Percentiles rank a stretch among this genome's conserved stretches.
phyloP scores from a whole-genome alignment of 495 filamentous ascomycete species.

The Rostrohypoxylon terebratum region DNA sequence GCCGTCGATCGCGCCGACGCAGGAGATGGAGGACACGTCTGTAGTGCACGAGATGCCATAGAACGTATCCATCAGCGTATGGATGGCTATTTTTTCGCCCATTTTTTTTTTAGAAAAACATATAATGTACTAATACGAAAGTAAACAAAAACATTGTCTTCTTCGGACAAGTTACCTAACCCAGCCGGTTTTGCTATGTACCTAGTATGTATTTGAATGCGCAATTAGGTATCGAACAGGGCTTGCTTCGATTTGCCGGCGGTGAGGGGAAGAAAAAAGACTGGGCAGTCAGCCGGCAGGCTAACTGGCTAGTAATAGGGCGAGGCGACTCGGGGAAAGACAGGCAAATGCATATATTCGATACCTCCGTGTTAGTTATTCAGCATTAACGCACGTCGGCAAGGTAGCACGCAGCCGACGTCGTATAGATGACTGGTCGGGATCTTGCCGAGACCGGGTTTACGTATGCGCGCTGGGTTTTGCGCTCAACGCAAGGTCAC shows the following conservation, averaged over 20 bases:
- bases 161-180: neutral
- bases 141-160: neutral
- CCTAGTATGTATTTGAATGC: neutral
- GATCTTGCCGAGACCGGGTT: slow-evolving; percentile 22
- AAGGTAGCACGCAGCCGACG: slow-evolving; percentile 12
- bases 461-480: neutral
- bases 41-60: slow-evolving; percentile 8
- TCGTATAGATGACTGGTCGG: slow-evolving; percentile 17
- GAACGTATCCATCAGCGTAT: neutral
- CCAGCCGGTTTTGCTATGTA: neutral
- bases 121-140: slow-evolving; percentile 19
- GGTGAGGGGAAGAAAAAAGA: slow-evolving; percentile 9
- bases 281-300: neutral
- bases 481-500: neutral
- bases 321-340: no score
- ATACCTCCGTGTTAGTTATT: neutral
- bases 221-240: neutral
- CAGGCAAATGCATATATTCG: neutral
- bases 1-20: neutral
- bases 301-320: no score
- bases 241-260: slow-evolving; percentile 6
- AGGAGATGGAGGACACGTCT: slow-evolving; percentile 18
- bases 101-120: neutral
- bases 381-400: slow-evolving; percentile 4
- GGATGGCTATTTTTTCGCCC: neutral